Conservation (phyloP, 2,329 filamentous ascomycete genomes). For the Nemania sp. region DNA sequence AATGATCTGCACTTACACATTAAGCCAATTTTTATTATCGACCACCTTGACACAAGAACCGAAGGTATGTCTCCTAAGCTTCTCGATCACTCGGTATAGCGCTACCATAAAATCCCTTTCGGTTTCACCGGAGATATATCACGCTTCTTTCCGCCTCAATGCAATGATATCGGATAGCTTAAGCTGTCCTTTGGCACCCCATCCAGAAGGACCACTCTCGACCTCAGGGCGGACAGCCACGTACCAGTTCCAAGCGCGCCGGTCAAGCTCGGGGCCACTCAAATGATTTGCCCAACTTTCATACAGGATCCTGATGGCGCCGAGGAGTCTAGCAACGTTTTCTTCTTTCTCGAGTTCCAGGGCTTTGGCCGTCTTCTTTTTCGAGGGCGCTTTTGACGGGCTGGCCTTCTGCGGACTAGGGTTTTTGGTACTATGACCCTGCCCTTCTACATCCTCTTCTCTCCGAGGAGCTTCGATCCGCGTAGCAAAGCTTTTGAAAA, state of each 20-base stretch:
- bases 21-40: not conserved
- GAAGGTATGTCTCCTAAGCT: not conserved
- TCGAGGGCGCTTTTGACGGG: constrained; percentile 39
- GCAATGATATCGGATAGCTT: constrained; percentile 68
- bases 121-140: not conserved
- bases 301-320: constrained; percentile 72
- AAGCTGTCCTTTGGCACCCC: constrained; percentile 79
- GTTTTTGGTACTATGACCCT: not conserved
- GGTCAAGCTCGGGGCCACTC: constrained; percentile 69
- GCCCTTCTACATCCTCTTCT: constrained; percentile 15
- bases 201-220: constrained; percentile 73
- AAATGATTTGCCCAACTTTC: constrained; percentile 74
- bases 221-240: constrained; percentile 76
- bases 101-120: not conserved
- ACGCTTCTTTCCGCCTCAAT: constrained; percentile 50
- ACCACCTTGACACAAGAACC: not conserved
- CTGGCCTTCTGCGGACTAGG: constrained; percentile 23
- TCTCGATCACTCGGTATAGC: too few relatives aligned
- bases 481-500: constrained; percentile 63
- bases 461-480: constrained; percentile 36
- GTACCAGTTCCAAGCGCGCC: constrained; percentile 83
- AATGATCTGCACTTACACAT: not conserved
- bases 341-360: constrained; percentile 66
- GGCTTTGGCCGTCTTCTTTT: constrained; percentile 58
- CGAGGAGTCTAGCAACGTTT: constrained; percentile 71